These are phyloP conservation scores for Quercus bicolor DNA, from an alignment of 306 rosid species.

Conservation along the genomic window DNA sequence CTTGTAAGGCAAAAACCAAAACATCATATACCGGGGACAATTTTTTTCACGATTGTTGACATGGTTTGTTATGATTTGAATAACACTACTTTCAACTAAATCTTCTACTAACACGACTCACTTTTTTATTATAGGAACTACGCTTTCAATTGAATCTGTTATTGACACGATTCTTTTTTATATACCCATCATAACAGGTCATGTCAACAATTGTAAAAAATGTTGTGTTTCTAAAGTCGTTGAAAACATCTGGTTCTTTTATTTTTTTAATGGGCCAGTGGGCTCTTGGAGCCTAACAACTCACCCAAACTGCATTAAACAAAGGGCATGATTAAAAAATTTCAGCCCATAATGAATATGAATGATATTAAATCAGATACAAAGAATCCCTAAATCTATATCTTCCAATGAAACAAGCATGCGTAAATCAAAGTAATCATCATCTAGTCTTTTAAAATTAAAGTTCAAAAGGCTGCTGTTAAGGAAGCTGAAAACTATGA, in stretches of 20 bases:
- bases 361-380: background rate
- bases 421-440: constrained; percentile 49
- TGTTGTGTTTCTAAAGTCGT: background rate
- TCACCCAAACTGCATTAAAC: constrained; percentile 18
- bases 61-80: no score
- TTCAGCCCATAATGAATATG: constrained; percentile 16
- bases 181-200: no score
- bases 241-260: no score
- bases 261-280: constrained; percentile 4
- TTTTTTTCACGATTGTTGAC: no score
- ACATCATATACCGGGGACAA: no score
- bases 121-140: no score
- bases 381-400: background rate
- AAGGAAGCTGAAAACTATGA: constrained; percentile 33
- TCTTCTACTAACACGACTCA: no score
- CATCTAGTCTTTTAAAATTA: constrained; percentile 30
- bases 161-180: no score
- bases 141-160: no score
- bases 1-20: background rate
- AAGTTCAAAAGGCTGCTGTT: constrained; percentile 32
- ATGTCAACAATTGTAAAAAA: no score
- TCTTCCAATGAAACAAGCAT: constrained; percentile 37
- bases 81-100: no score
- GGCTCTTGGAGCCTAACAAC: constrained; percentile 29
- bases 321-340: background rate